phyloP scores from a whole-genome alignment of 2,329 filamentous ascomycete genomes.

The Exophiala sp. region DNA sequence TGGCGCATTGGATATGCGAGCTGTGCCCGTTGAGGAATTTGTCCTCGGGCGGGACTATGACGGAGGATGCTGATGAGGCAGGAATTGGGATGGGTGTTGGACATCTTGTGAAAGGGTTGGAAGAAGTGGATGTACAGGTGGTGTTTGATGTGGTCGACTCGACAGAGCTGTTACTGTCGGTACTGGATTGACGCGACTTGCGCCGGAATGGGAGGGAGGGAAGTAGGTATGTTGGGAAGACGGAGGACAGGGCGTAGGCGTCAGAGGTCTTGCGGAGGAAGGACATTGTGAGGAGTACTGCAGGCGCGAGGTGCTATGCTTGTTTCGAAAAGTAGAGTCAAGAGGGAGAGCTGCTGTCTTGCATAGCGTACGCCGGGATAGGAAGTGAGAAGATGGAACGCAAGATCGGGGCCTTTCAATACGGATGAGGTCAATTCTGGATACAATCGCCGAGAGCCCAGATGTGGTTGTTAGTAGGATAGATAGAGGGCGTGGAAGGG shows the following conservation, averaged over 20 bases:
- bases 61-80: conserved; percentile 9
- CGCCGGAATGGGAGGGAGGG: conserved; percentile 47
- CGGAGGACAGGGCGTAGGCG: conserved; percentile 29
- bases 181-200: conserved; percentile 38
- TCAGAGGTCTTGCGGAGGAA: conserved; percentile 26
- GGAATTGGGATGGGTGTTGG: conserved; percentile 21
- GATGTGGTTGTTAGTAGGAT: too few relatives aligned
- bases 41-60: conserved; percentile 25
- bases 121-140: conserved; percentile 12
- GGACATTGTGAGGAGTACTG: conserved; percentile 16
- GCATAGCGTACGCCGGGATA: too few relatives aligned
- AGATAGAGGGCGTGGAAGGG: too few relatives aligned
- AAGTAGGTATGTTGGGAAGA: conserved; percentile 53
- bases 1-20: conserved; percentile 57
- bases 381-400: too few relatives aligned
- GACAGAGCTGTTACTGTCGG: conserved; percentile 35
- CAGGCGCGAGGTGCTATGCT: too few relatives aligned
- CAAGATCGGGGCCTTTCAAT: too few relatives aligned
- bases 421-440: too few relatives aligned
- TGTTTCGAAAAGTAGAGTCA: too few relatives aligned
- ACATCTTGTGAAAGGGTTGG: conserved; percentile 26
- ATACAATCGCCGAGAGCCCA: too few relatives aligned
- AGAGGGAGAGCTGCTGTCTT: too few relatives aligned
- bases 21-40: conserved; percentile 46
- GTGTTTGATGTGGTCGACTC: conserved; percentile 31